Evolutionary conservation across 2,329 filamentous ascomycete species (phyloP), one percentile per base, ranked within the genome.

Genomic region (Xylariales sp.): DNA sequence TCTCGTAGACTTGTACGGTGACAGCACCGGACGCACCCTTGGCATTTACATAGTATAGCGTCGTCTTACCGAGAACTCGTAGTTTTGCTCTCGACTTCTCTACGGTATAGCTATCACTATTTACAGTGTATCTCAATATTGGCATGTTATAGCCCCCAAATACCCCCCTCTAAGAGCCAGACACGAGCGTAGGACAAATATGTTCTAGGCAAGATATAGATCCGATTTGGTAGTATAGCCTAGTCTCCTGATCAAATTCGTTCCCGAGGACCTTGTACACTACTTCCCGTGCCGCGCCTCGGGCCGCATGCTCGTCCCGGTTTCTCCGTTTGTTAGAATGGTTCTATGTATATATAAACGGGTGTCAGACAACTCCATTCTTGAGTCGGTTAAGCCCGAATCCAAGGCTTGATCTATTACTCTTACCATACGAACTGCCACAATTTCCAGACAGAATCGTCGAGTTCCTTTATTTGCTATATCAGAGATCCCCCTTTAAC

Each of bases 271-370:
- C 57, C 64, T 71, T 53, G 60, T 60, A 50, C 56, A 55, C 49
- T 60, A 34, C 39, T 59, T 62, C 46, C 63, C 60, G 57, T 62
- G 49, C 66, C 56, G 60, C 63, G 36, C 50, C 28, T 69, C 66
- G 66, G 67, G 50, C 69, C 66, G 57, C 59, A 46, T 53, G 34
- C 55, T 62, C 43, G 30, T 39, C 54, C 52, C 16, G 39, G 46
- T 62, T 45, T 55, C 18, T 49, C 23, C 16, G 12, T 49, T 7
- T 46, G 62, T 60, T 57, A 43, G 54, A 30, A 60, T 59, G 32
- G 52, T 63, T 14, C 46, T 34, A 56, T 30, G 53, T 56, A 48
- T 50, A 64, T 62, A 54, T 48, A 59, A 59, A 53, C 16, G 41
- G 32, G 50, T 59, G 48, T 54, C 36, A 59, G 36, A 41, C 43